Evolutionary conservation across 768 basidiomycete genomes (phyloP), one percentile per base, ranked within the genome.

Genomic region (Lactifluus hygrophoroides): DNA sequence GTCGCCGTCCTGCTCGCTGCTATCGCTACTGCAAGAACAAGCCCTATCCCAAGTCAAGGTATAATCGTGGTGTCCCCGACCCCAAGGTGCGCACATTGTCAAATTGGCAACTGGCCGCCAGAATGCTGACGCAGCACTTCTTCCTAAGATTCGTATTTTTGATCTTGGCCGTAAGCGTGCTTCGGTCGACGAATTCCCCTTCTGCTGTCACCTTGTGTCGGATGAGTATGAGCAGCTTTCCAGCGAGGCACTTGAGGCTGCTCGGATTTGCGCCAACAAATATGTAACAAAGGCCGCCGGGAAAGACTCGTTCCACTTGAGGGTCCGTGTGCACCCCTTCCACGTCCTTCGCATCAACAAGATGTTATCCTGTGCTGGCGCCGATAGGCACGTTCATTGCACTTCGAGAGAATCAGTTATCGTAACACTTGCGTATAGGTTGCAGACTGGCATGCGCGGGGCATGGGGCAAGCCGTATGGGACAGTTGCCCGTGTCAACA

Each of bases 1-100:
- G 94, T 82, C 91, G 93, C 73, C 90, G 93, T 80, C 93, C 94
- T 64, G 92, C 94, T 76, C 88, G 90, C 69, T 96, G 93, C 84
- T 95, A 95, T 80, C 88, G 94, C 66, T 97, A 97, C 80, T 97
- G 94, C 84, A 97, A 97, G 79, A 95, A 94, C 84, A 97, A 98
- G 84, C 94, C 95, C 25, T 94, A 90, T 79, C 92, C 90, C 58
- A 94, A 93, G 76, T 90, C 86, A 54, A 77, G 92, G 70, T 95
- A 95, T 81, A 95, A 95, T 78, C 92, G 94, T 78, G 94, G 93
- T 90, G 94, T 97, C 38, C 95, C 95, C 66, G 95, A 97, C 70
- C 74, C 94, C 66, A 96, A 94, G 80, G 90, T 84, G 30, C 56
- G 75, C 70, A 5, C n/a, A 34, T 42, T 27, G 16, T n/a, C n/a